Evolutionary conservation across 2,329 filamentous ascomycete species (phyloP).

Genomic region (Sphaerulina vaccinii): DNA sequence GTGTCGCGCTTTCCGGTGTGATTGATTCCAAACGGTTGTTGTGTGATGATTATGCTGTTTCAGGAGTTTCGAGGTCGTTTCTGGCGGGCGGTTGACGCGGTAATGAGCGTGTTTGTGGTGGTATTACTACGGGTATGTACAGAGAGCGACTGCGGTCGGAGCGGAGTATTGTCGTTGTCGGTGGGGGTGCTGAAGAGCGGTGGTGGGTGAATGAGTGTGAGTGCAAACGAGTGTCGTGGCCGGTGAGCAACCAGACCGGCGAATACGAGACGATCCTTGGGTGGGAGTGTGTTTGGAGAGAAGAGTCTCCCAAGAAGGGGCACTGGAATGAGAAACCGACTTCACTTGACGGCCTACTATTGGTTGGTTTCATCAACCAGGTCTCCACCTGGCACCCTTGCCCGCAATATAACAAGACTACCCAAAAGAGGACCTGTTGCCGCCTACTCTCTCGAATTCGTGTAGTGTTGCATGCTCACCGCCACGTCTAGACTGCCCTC

Average conservation of each 20-base stretch:
- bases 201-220: not conserved
- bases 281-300: not conserved
- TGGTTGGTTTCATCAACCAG: not conserved
- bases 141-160: conserved; percentile 24
- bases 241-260: conserved; percentile 8
- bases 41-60: conserved; percentile 5
- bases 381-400: too few species aligned
- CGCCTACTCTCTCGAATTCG: not conserved
- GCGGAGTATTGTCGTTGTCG: conserved; percentile 5
- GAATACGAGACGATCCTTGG: conserved; percentile 7
- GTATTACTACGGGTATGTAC: conserved; percentile 16
- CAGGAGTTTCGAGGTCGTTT: not conserved
- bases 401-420: not conserved
- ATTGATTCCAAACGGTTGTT: not conserved
- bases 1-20: not conserved
- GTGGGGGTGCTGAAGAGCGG: conserved; percentile 10
- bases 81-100: conserved; percentile 5
- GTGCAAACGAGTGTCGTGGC: conserved; percentile 16
- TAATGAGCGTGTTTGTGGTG: conserved; percentile 10
- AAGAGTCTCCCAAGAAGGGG: not conserved
- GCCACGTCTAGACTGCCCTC: not conserved
- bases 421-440: not conserved
- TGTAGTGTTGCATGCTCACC: not conserved
- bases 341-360: not conserved
- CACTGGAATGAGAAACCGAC: not conserved